A percentile compares a stretch with the other conserved stretches of the same genome.
These are phyloP conservation scores for Chaetothyriales sp. DNA, from an alignment of 2,329 filamentous ascomycete genomes.

Conservation along the genomic window DNA sequence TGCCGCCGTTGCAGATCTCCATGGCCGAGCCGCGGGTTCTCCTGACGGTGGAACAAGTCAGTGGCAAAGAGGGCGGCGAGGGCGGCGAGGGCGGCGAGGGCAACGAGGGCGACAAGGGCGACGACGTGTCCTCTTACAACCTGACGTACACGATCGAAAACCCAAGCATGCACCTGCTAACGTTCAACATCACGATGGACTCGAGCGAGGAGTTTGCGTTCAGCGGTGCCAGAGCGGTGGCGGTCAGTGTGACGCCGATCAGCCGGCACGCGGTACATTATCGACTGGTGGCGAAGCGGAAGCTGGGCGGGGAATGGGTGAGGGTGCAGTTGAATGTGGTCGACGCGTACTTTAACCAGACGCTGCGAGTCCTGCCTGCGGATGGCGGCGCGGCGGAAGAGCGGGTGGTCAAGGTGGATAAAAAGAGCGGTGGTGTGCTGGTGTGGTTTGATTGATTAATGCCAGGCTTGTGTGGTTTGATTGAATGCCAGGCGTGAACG, in stretches of 20 bases:
- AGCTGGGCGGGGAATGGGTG: conserved; percentile 41
- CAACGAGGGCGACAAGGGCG: no score
- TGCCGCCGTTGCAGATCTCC: conserved; percentile 68
- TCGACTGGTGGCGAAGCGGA: conserved; percentile 48
- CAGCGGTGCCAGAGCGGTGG: conserved; percentile 69
- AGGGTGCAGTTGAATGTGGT: conserved; percentile 61
- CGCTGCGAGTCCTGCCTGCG: conserved; percentile 64
- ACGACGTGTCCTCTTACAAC: conserved; percentile 1
- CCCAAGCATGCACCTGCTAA: conserved; percentile 84
- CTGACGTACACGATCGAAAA: conserved; percentile 68
- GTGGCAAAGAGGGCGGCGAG: background rate
- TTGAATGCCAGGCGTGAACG: no score
- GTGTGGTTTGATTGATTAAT: conserved; percentile 5
- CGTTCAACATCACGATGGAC: conserved; percentile 85
- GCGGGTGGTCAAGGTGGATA: conserved; percentile 36
- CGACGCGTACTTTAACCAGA: conserved; percentile 89
- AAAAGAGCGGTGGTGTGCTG: conserved; percentile 26
- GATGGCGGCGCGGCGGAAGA: conserved; percentile 35
- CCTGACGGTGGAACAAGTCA: conserved; percentile 3
- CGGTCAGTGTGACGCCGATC: conserved; percentile 68
- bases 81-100: no score
- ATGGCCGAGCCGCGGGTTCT: conserved; percentile 79
- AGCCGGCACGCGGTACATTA: conserved; percentile 63
- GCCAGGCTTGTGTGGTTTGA: conserved; percentile 7
- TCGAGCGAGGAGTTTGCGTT: conserved; percentile 87